Evolutionary conservation across 345 rosid genomes (phyloP).

Genomic region (Aurinia saxatilis): DNA sequence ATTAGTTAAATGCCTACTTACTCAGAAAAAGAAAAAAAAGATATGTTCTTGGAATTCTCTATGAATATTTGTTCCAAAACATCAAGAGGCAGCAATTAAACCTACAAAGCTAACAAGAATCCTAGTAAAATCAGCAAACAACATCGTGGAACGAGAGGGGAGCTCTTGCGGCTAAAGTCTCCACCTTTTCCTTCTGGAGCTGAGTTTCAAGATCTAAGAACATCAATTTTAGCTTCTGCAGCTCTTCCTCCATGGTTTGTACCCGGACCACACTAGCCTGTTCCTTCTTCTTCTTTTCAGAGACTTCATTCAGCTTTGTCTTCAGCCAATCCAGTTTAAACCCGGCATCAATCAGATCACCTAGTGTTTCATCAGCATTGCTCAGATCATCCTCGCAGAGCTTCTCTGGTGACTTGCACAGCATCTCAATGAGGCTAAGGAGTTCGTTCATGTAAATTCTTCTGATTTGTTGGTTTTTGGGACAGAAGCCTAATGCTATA

Average conservation of each 20-base stretch:
- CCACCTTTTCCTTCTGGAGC: not conserved
- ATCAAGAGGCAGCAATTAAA: not conserved
- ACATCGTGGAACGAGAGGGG: constrained; percentile 2
- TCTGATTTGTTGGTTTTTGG: not conserved
- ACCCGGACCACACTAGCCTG: not conserved
- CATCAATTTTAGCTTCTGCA: not conserved
- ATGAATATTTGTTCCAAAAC: no score
- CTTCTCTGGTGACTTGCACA: not conserved
- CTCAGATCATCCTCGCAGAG: not conserved
- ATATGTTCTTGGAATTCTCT: no score
- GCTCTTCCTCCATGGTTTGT: not conserved
- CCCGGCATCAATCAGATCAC: not conserved
- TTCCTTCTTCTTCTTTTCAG: not conserved
- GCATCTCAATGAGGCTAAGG: not conserved
- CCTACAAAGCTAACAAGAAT: not conserved
- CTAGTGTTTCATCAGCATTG: not conserved
- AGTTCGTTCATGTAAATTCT: not conserved
- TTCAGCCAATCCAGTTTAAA: constrained; percentile 1
- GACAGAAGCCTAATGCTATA: not conserved
- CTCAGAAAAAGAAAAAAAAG: no score
- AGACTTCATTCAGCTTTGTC: not conserved
- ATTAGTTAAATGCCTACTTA: no score
- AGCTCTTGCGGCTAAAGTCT: constrained; percentile 18
- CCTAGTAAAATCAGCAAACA: not conserved
- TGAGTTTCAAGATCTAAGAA: not conserved